phyloP scores from a whole-genome alignment of 2,329 filamentous ascomycete species.

The Graphilbum fragrans region DNA sequence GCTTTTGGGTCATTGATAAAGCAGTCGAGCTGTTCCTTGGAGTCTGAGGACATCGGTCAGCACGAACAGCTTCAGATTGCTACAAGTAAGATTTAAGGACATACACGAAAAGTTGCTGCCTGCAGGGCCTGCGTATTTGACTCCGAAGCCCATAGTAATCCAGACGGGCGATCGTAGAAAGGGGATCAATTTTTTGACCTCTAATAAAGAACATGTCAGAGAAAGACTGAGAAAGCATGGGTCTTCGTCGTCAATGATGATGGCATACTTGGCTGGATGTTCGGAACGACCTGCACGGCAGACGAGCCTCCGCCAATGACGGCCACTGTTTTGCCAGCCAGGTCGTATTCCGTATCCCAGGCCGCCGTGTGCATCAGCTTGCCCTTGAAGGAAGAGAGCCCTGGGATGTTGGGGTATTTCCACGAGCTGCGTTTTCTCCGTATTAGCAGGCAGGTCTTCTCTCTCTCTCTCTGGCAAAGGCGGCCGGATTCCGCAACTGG shows the following conservation, averaged over 20 bases:
- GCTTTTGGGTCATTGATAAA: conserved; percentile 38
- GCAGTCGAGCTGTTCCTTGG: conserved; percentile 37
- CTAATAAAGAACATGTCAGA: no score
- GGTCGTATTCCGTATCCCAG: conserved; percentile 14
- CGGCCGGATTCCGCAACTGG: no score
- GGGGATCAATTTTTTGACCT: conserved; percentile 1
- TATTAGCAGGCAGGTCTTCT: no score
- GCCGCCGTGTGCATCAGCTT: conserved; percentile 16
- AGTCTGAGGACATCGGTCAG: conserved; percentile 23
- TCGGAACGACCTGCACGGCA: conserved; percentile 17
- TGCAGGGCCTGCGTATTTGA: conserved; percentile 17
- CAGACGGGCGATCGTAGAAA: conserved; percentile 24
- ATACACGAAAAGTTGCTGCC: conserved; percentile 26
- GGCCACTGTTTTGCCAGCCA: conserved; percentile 15
- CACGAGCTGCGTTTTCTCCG: conserved; percentile 4
- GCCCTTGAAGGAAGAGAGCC: conserved; percentile 19
- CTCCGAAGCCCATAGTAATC: conserved; percentile 50
- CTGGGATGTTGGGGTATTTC: conserved; percentile 17
- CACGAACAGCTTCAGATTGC: not conserved
- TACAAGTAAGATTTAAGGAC: conserved; percentile 5
- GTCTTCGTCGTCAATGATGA: no score
- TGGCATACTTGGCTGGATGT: conserved; percentile 7
- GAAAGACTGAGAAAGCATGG: no score
- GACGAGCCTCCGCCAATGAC: conserved; percentile 20
- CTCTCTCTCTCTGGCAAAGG: no score